Evolutionary conservation across 495 filamentous ascomycete genomes (phyloP).

Genomic region (Friedmanniomyces simplex): DNA sequence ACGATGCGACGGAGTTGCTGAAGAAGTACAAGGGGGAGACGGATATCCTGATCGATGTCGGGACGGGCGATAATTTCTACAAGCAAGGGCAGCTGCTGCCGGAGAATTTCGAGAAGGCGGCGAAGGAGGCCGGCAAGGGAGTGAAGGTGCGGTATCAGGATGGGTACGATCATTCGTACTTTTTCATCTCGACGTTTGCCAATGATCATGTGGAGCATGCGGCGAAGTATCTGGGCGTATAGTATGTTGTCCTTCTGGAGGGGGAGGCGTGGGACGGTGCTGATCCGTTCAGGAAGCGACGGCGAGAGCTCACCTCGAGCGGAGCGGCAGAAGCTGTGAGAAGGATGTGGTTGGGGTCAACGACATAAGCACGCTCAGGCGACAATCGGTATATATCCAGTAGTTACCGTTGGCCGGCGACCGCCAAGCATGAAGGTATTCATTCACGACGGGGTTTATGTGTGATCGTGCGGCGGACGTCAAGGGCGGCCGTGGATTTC

Average conservation of each 20-base stretch:
- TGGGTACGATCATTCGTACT: slow-evolving; percentile 96
- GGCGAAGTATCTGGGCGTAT: slow-evolving; percentile 64
- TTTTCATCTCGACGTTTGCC: slow-evolving; percentile 79
- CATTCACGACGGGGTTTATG: too few species aligned
- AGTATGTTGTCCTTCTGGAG: slow-evolving; percentile 27
- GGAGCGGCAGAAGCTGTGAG: slow-evolving; percentile 10
- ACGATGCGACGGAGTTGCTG: slow-evolving; percentile 89
- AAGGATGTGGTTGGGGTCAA: too few species aligned
- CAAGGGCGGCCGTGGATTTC: not conserved
- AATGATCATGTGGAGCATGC: slow-evolving; percentile 86
- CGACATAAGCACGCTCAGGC: too few species aligned
- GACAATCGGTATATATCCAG: too few species aligned
- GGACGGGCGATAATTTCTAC: slow-evolving; percentile 91
- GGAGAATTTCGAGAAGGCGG: slow-evolving; percentile 81
- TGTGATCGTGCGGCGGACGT: too few species aligned
- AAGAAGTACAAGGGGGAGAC: slow-evolving; percentile 61
- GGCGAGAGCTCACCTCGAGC: not conserved
- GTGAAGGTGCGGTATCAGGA: slow-evolving; percentile 71
- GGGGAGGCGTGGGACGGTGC: not conserved
- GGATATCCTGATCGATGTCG: slow-evolving; percentile 75
- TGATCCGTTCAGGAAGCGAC: slow-evolving; percentile 17
- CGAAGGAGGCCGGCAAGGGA: slow-evolving; percentile 57
- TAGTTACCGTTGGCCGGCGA: too few species aligned
- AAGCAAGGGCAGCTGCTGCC: slow-evolving; percentile 85
- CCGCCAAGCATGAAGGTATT: too few species aligned